Percentiles rank a stretch among this genome's conserved stretches.
These are phyloP conservation scores for Auriculariales sp. DNA, from an alignment of 768 basidiomycete species.

Conservation along the genomic window DNA sequence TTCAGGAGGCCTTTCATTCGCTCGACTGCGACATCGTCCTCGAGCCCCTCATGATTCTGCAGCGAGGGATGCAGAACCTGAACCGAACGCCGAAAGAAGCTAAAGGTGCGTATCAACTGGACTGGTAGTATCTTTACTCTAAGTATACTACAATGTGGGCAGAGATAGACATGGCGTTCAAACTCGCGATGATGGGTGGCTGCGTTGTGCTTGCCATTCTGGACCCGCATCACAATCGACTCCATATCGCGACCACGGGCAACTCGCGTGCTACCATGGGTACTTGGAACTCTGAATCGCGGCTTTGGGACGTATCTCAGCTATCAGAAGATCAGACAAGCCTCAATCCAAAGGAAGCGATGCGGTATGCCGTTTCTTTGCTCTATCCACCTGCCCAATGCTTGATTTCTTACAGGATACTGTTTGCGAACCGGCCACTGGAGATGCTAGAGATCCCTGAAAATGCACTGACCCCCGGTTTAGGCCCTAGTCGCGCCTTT, in stretches of 20 bases:
- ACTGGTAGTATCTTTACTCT: no score
- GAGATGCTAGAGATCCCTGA: conserved; percentile 16
- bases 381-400: no score
- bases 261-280: conserved; percentile 95
- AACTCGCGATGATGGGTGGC: conserved; percentile 24
- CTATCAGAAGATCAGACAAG: conserved; percentile 94
- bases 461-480: conserved; percentile 24
- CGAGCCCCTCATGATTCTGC: no score
- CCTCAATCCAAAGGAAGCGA: conserved; percentile 70
- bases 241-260: conserved; percentile 86
- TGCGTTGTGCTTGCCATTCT: conserved; percentile 83
- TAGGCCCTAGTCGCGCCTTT: conserved; percentile 26
- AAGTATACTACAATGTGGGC: no score
- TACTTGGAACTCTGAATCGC: conserved; percentile 39
- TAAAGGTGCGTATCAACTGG: no score
- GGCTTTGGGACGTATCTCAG: conserved; percentile 30
- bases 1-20: no score
- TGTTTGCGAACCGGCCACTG: no score
- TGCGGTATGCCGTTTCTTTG: conserved; percentile 38
- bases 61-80: no score
- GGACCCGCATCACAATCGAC: conserved; percentile 64
- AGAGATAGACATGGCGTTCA: not conserved
- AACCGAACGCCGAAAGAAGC: no score
- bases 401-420: no score
- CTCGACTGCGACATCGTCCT: no score